These are phyloP conservation scores for Teunomyces barrocoloradensis DNA, from an alignment of 805 yeast genomes.

Conservation along the genomic window DNA sequence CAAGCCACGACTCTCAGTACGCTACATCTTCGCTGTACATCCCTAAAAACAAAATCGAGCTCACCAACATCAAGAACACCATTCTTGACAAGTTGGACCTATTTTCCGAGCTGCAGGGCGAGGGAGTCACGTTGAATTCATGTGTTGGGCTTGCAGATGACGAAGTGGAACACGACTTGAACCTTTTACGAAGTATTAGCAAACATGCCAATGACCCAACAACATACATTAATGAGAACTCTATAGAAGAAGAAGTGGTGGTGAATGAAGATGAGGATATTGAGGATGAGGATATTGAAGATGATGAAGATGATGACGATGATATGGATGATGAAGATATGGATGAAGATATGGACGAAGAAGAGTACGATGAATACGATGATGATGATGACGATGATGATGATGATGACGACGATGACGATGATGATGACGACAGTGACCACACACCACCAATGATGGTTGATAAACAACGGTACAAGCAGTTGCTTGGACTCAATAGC, in stretches of 20 bases:
- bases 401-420: slow-evolving; percentile 9
- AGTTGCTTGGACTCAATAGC: slow-evolving; percentile 12
- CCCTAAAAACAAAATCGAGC: slow-evolving; percentile 30
- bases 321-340: neutral
- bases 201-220: neutral
- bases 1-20: slow-evolving; percentile 18
- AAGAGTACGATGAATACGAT: slow-evolving; percentile 11
- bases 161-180: slow-evolving; percentile 27
- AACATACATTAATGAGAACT: neutral
- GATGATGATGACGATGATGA: slow-evolving; percentile 11
- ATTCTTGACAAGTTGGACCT: slow-evolving; percentile 8
- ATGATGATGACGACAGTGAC: slow-evolving; percentile 5
- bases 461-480: slow-evolving; percentile 11
- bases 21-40: slow-evolving; percentile 21
- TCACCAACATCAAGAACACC: slow-evolving; percentile 25
- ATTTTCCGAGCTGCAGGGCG: slow-evolving; percentile 2
- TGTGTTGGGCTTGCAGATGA: slow-evolving; percentile 21
- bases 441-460: neutral
- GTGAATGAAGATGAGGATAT: neutral
- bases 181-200: slow-evolving; percentile 12
- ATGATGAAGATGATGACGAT: neutral
- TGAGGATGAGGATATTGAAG: neutral
- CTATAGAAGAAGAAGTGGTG: slow-evolving; percentile 4
- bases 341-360: slow-evolving; percentile 7
- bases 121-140: slow-evolving; percentile 11